These are phyloP conservation scores for Apiotrichum laibachii DNA, from an alignment of 1,284 basidiomycete genomes.

Conservation along the genomic window DNA sequence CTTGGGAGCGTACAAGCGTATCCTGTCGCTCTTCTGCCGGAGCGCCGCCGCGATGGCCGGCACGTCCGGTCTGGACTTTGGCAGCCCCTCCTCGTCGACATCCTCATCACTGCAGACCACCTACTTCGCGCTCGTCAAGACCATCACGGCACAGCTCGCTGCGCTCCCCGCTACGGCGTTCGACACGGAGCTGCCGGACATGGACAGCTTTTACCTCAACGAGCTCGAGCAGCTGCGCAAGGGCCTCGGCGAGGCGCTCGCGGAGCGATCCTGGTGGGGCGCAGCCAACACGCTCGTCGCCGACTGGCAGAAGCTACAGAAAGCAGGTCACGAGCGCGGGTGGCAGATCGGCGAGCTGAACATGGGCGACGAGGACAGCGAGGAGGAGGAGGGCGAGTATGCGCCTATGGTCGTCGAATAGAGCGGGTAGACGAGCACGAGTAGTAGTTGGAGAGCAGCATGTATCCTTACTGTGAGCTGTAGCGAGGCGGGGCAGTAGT, in stretches of 20 bases:
- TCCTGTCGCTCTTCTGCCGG: constrained; percentile 47
- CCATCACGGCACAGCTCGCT: constrained; percentile 40
- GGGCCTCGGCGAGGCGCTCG: constrained; percentile 25
- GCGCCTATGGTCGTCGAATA: constrained; percentile 47
- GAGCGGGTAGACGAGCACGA: background rate
- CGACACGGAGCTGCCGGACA: constrained; percentile 49
- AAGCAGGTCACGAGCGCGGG: constrained; percentile 23
- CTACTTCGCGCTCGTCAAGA: constrained; percentile 28
- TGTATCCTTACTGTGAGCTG: background rate
- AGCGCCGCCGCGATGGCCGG: constrained; percentile 27
- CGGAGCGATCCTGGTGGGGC: constrained; percentile 10
- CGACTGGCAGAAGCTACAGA: constrained; percentile 18
- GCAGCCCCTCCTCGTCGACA: background rate
- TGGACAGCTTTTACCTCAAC: constrained; percentile 47
- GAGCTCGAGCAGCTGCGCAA: constrained; percentile 41
- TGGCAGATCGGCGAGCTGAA: constrained; percentile 33
- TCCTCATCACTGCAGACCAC: background rate
- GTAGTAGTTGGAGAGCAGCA: background rate
- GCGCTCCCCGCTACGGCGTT: constrained; percentile 48
- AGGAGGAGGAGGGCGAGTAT: constrained; percentile 50
- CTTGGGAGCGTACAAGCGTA: constrained; percentile 48
- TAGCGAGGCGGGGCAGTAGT: no score
- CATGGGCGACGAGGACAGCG: constrained; percentile 28
- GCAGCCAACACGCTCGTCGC: constrained; percentile 7
- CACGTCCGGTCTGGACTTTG: background rate